phyloP scores from a whole-genome alignment of 2,329 filamentous ascomycete species.

The Blastomyces gilchristii region DNA sequence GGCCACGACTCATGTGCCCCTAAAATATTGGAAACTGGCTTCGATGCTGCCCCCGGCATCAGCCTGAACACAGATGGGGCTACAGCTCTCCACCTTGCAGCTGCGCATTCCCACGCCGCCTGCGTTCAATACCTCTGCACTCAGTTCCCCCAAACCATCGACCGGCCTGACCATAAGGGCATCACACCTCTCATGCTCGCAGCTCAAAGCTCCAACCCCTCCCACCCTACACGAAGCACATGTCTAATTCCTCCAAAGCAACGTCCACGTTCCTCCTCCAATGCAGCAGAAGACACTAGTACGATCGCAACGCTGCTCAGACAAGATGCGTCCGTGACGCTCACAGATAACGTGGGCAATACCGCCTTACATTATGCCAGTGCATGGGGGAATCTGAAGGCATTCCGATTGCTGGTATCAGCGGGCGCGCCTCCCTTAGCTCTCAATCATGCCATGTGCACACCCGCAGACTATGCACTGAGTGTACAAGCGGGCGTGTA shows the following conservation, averaged over 20 bases:
- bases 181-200: conserved; percentile 42
- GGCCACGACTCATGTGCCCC: conserved; percentile 57
- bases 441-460: conserved; percentile 70
- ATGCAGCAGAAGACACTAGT: conserved; percentile 20
- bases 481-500: conserved; percentile 79
- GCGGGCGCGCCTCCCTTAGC: conserved; percentile 66
- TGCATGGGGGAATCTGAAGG: conserved; percentile 67
- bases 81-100: conserved; percentile 72
- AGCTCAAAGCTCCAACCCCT: conserved; percentile 22
- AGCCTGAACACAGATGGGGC: conserved; percentile 70
- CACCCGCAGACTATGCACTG: conserved; percentile 69
- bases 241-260: conserved; percentile 19
- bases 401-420: conserved; percentile 63
- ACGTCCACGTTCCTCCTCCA: conserved; percentile 15
- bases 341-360: conserved; percentile 63
- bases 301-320: conserved; percentile 23
- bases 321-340: conserved; percentile 39
- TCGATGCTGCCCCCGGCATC: conserved; percentile 40
- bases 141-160: conserved; percentile 51
- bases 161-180: conserved; percentile 56
- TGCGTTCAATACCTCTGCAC: conserved; percentile 62
- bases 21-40: conserved; percentile 20
- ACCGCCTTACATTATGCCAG: conserved; percentile 80
- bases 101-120: conserved; percentile 57
- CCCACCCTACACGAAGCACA: conserved; percentile 14